Evolutionary conservation across 768 basidiomycete species (phyloP).

Genomic region (Tricholoma flavovirens): DNA sequence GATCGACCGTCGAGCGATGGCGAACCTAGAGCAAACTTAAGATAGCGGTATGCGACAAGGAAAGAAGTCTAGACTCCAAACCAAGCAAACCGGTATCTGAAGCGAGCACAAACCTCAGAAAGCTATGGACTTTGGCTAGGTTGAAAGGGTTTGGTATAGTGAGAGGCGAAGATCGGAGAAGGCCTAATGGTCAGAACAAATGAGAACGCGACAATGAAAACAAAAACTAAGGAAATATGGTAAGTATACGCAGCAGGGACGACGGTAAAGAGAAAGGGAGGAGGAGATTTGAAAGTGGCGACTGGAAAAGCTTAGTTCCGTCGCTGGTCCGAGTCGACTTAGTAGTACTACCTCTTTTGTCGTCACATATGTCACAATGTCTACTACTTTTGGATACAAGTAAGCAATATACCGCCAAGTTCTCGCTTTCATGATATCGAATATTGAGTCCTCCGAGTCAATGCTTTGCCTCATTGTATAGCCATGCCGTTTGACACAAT

Average conservation of each 20-base stretch:
- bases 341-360: neutral
- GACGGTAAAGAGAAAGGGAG: neutral
- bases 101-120: constrained; percentile 7
- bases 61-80: constrained; percentile 11
- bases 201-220: constrained; percentile 1
- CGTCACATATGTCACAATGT: neutral
- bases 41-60: constrained; percentile 9
- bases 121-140: neutral
- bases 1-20: constrained; percentile 18
- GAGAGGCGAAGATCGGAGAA: constrained; percentile 3
- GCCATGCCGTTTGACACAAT: constrained; percentile 1
- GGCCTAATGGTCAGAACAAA: neutral
- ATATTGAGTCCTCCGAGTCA: constrained; percentile 9
- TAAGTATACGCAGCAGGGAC: neutral
- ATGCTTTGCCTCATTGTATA: constrained; percentile 12
- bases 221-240: neutral
- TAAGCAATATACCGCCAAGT: too few species aligned
- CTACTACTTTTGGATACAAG: neutral
- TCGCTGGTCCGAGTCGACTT: neutral
- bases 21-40: constrained; percentile 12
- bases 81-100: constrained; percentile 5
- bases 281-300: too few species aligned
- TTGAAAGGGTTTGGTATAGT: neutral
- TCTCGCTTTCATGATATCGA: too few species aligned
- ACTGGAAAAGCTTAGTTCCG: neutral